Percentiles rank a stretch among this genome's conserved stretches.
phyloP scores from a whole-genome alignment of 495 filamentous ascomycete species.

The Chlorociboria aeruginascens region DNA sequence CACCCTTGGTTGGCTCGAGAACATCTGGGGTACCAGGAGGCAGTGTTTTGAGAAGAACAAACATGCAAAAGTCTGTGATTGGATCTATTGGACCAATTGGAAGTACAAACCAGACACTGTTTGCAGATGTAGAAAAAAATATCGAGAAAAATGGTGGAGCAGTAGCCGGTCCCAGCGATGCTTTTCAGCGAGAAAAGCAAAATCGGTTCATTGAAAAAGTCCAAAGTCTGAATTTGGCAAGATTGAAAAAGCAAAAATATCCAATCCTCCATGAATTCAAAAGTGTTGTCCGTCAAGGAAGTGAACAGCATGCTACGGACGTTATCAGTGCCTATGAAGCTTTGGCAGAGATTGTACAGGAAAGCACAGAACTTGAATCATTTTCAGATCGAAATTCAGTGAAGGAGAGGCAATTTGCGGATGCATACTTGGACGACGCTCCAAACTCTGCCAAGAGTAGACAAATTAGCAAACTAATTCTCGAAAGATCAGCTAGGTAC shows the following conservation, averaged over 20 bases:
- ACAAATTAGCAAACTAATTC: constrained; percentile 56
- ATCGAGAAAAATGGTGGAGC: constrained; percentile 26
- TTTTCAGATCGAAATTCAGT: constrained; percentile 40
- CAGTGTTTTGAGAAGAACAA: constrained; percentile 63
- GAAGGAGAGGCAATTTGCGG: constrained; percentile 64
- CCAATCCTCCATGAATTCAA: constrained; percentile 63
- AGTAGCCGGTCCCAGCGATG: constrained; percentile 44
- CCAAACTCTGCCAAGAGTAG: constrained; percentile 47
- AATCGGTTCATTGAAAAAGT: constrained; percentile 64
- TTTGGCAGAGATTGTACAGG: constrained; percentile 59
- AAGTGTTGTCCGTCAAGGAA: constrained; percentile 52
- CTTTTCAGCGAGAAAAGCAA: constrained; percentile 70
- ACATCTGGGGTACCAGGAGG: constrained; percentile 21
- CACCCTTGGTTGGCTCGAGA: constrained; percentile 24
- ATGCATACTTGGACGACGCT: constrained; percentile 59
- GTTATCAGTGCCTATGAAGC: constrained; percentile 69
- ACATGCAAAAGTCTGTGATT: constrained; percentile 69
- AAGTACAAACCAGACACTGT: constrained; percentile 40
- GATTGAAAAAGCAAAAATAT: constrained; percentile 50
- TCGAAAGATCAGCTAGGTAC: constrained; percentile 63
- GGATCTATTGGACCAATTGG: constrained; percentile 55
- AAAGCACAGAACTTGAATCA: constrained; percentile 42
- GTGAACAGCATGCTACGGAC: constrained; percentile 52
- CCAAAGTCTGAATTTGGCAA: constrained; percentile 57
- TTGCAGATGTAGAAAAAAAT: constrained; percentile 55